A percentile compares a stretch with the other conserved stretches of the same genome.
These are phyloP conservation scores for Inonotus hispidus DNA, from an alignment of 1,284 basidiomycete species.

Conservation along the genomic window DNA sequence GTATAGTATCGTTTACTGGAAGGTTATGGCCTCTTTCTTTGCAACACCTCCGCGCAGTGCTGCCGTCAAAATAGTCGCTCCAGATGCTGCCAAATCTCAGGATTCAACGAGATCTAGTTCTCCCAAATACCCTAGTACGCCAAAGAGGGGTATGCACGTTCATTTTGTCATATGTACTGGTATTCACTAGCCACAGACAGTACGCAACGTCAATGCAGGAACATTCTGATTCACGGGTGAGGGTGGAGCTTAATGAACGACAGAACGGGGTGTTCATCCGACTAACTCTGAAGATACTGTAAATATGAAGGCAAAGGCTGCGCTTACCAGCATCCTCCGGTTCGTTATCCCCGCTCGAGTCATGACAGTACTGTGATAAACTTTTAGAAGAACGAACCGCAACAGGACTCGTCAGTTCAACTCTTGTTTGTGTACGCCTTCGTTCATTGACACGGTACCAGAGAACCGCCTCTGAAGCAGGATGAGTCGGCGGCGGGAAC, in stretches of 20 bases:
- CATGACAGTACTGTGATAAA: not conserved
- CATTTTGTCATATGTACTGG: slow-evolving; percentile 6
- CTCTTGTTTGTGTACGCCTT: slow-evolving; percentile 26
- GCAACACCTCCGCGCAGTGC: slow-evolving; percentile 42
- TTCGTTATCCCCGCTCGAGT: slow-evolving; percentile 31
- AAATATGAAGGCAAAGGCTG: slow-evolving; percentile 85
- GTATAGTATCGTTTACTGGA: not conserved
- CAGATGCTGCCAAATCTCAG: slow-evolving; percentile 31
- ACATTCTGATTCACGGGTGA: slow-evolving; percentile 85
- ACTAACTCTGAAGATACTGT: slow-evolving; percentile 52
- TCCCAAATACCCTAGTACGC: slow-evolving; percentile 19
- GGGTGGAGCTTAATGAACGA: slow-evolving; percentile 20
- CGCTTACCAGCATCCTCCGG: slow-evolving; percentile 75
- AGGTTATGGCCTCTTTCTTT: slow-evolving; percentile 32
- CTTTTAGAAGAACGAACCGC: not conserved
- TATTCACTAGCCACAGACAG: slow-evolving; percentile 38
- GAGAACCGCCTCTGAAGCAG: not conserved
- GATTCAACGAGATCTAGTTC: not conserved
- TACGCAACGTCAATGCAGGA: slow-evolving; percentile 76
- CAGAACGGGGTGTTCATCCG: not conserved
- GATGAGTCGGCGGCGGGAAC: not conserved
- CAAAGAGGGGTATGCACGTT: slow-evolving; percentile 38
- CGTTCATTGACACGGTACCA: not conserved
- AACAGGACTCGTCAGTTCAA: slow-evolving; percentile 24
- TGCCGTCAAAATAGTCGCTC: slow-evolving; percentile 54